Percentiles rank a stretch among this genome's conserved stretches.
Conservation (phyloP, 768 basidiomycete species). For the Cystoderma amianthinum region DNA sequence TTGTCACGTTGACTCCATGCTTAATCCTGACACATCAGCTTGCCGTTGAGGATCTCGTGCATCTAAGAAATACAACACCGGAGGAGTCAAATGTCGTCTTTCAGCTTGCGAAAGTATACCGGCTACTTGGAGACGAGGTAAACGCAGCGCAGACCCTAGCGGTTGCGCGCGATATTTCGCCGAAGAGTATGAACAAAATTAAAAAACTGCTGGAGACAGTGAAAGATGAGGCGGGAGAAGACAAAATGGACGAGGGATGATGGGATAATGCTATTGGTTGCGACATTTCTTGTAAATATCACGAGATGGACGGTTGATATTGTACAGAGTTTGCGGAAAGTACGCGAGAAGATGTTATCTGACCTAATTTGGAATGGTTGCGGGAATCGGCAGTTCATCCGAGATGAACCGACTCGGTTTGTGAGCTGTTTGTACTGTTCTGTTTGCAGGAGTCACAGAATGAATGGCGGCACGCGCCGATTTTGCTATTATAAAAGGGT, state of each 20-base stretch:
- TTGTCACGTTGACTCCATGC: slow-evolving; percentile 7
- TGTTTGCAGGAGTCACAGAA: slow-evolving; percentile 12
- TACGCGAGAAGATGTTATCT: not conserved
- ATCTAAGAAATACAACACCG: slow-evolving; percentile 75
- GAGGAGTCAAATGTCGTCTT: slow-evolving; percentile 97
- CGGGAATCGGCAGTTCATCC: slow-evolving; percentile 7
- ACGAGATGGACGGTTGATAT: not conserved
- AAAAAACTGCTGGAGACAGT: slow-evolving; percentile 70
- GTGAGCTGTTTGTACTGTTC: slow-evolving; percentile 9
- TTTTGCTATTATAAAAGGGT: slow-evolving; percentile 1
- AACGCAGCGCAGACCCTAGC: slow-evolving; percentile 85
- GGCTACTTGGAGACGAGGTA: slow-evolving; percentile 68
- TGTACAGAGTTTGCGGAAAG: not conserved
- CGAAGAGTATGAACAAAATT: slow-evolving; percentile 81
- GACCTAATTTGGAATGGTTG: not conserved
- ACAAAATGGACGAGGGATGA: slow-evolving; percentile 76
- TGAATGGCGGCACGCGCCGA: slow-evolving; percentile 6
- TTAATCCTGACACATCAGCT: slow-evolving; percentile 35
- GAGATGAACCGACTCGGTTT: slow-evolving; percentile 12
- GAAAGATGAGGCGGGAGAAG: slow-evolving; percentile 53
- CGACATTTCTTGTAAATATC: slow-evolving; percentile 26
- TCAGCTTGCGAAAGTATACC: slow-evolving; percentile 90
- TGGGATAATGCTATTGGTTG: slow-evolving; percentile 16
- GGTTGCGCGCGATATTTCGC: slow-evolving; percentile 88
- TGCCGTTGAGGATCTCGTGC: slow-evolving; percentile 77